Base-by-base conservation (phyloP, 139 green algal genomes). In the Coccomyxa sp. region DNA sequence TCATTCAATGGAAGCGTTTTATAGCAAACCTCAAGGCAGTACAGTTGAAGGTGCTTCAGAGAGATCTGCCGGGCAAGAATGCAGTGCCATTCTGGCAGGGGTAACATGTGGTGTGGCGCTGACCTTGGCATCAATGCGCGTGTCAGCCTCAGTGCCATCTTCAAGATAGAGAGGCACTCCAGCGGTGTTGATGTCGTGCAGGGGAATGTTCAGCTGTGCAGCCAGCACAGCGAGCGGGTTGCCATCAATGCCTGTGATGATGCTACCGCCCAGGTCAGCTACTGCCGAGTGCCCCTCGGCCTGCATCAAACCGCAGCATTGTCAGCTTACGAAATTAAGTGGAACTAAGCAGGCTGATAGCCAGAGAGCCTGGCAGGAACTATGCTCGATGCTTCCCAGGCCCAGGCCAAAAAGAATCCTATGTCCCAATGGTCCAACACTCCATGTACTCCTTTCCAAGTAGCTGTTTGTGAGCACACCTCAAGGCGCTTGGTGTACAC, bases 241-340 rank as follows among this genome's bases (percentile, higher is more conserved):
- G 84, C 97, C 95, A 67, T 98, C 92, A 13, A 95, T 93, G 81
- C 96, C 93, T 16, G 94, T 99, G 82, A 99, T 90, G 83, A 99
- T 94, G 81, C 85, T 93, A 31, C 96, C 96, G 17, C 96, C 96
- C 27, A 99, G 81, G 60, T 99, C 96, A 25, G 90, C 95, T 0
- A 92, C 87, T 1, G 89, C 93, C 10, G 77, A 67, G n/a, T 84
- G 57, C 13, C 84, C 87, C 18, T 76, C 83, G 15, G 82, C 87
- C 88, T 93, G 88, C 79, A 82, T 17, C 7, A 16, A 58, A 28
- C 77, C 25, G 28, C 28, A 79, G 28, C 4, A 71, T 25, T 15
- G 18, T 71, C 63, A 38, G 74, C 1, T 79, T 4, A 79, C 1
- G 74, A 4, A 38, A 58, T 4, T 23, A 10, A 21, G 77, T 16